These are phyloP conservation scores for Borovskyia barvae DNA, from an alignment of 208 protist genomes.

Conservation along the genomic window DNA sequence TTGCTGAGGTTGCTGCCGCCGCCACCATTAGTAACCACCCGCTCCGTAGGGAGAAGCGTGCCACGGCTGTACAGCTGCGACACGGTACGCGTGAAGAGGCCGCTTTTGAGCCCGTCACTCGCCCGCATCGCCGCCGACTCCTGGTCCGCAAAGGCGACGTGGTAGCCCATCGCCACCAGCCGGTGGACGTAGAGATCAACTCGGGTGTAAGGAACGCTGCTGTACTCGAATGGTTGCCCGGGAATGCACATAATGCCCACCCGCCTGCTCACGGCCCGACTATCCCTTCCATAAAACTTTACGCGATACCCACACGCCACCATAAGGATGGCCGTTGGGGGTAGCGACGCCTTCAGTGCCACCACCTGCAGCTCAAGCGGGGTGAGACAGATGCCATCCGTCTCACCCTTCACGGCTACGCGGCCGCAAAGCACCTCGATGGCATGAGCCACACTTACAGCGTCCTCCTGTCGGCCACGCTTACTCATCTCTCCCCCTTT, in stretches of 20 bases:
- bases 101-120: constrained; percentile 48
- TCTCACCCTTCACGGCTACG: constrained; percentile 22
- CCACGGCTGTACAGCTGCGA: constrained; percentile 79
- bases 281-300: constrained; percentile 84
- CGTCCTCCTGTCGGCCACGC: constrained; percentile 40
- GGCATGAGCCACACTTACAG: constrained; percentile 43
- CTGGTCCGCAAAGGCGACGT: constrained; percentile 86
- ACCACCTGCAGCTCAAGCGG: constrained; percentile 84
- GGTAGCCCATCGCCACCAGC: constrained; percentile 89
- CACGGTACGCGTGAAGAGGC: constrained; percentile 73
- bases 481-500: constrained; percentile 40
- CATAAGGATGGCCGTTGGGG: constrained; percentile 64
- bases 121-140: constrained; percentile 84
- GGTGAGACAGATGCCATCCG: constrained; percentile 48
- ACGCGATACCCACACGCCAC: constrained; percentile 89
- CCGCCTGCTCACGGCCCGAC: constrained; percentile 76
- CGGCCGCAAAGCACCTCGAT: constrained; percentile 64
- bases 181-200: constrained; percentile 81
- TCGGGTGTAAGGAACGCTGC: constrained; percentile 76
- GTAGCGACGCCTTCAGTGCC: constrained; percentile 46
- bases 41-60: constrained; percentile 78
- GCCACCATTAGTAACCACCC: constrained; percentile 36
- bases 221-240: constrained; percentile 78
- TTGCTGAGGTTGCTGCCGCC: constrained; percentile 1
- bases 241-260: constrained; percentile 87